Evolutionary conservation across 1,284 basidiomycete genomes (phyloP).

Genomic region (Hemileia vastatrix): DNA sequence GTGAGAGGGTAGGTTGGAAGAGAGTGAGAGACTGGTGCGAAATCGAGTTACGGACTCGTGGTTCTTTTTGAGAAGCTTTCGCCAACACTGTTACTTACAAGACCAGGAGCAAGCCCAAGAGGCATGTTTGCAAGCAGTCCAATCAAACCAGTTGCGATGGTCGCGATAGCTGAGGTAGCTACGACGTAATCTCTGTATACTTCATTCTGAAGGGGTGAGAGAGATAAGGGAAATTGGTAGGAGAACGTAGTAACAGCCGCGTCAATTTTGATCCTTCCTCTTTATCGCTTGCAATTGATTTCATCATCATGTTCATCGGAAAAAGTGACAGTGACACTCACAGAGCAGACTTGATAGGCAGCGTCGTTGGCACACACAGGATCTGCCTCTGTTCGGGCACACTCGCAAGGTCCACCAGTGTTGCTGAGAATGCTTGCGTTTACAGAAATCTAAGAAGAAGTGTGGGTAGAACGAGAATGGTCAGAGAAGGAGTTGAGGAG

Average conservation of each 20-base stretch:
- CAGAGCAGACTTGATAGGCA: slow-evolving; percentile 58
- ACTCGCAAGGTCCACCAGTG: slow-evolving; percentile 72
- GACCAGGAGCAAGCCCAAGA: slow-evolving; percentile 54
- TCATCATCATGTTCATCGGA: slow-evolving; percentile 39
- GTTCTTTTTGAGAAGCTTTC: neutral
- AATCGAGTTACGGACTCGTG: too few relatives aligned
- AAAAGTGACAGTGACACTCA: slow-evolving; percentile 61
- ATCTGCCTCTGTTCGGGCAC: slow-evolving; percentile 47
- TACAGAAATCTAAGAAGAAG: slow-evolving; percentile 69
- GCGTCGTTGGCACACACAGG: slow-evolving; percentile 51
- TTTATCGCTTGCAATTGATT: neutral
- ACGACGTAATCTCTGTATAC: slow-evolving; percentile 45
- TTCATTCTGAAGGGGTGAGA: neutral
- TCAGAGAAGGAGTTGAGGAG: slow-evolving; percentile 2
- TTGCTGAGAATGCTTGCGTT: slow-evolving; percentile 58
- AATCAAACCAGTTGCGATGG: slow-evolving; percentile 69
- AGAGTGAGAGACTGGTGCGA: too few relatives aligned
- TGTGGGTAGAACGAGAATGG: slow-evolving; percentile 47
- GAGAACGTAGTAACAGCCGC: too few relatives aligned
- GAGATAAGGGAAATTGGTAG: neutral
- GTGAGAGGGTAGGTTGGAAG: too few relatives aligned
- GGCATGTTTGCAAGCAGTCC: slow-evolving; percentile 74
- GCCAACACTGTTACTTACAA: slow-evolving; percentile 17
- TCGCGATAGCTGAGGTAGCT: slow-evolving; percentile 63
- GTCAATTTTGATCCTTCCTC: too few relatives aligned